Conservation (phyloP, 176 grass and related monocot genomes). For the Oryza nivara region DNA sequence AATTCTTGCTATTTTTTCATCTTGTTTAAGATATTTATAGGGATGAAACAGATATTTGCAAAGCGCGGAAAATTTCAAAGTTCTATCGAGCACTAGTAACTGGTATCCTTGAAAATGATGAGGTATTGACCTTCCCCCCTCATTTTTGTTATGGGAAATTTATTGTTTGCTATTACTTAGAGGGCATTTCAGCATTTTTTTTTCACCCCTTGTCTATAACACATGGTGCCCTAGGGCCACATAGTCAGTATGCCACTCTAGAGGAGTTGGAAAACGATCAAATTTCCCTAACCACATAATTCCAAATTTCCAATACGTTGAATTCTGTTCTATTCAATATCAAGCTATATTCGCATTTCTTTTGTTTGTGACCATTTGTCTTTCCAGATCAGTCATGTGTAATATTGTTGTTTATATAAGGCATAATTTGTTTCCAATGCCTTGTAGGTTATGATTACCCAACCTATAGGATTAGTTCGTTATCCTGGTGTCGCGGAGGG, state of each 20-base stretch:
- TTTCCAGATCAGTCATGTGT: not conserved
- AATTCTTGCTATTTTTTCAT: slow-evolving; percentile 8
- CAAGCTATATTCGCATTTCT: not conserved
- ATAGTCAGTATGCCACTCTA: not conserved
- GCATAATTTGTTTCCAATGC: slow-evolving; percentile 31
- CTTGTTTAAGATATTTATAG: slow-evolving; percentile 44
- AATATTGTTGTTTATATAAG: not conserved
- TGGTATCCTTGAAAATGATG: slow-evolving; percentile 72
- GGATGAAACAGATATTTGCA: slow-evolving; percentile 51
- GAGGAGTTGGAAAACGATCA: not conserved
- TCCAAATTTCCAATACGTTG: not conserved
- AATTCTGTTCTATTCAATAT: not conserved
- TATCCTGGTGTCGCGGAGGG: slow-evolving; percentile 85
- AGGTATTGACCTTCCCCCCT: slow-evolving; percentile 41
- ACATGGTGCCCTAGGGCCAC: not conserved
- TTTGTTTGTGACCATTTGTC: slow-evolving; percentile 13
- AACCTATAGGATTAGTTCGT: slow-evolving; percentile 80
- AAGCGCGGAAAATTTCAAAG: slow-evolving; percentile 80
- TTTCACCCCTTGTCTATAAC: not conserved
- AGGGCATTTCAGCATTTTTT: not conserved
- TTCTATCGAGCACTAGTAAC: slow-evolving; percentile 82
- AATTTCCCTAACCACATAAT: not conserved
- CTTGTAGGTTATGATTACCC: slow-evolving; percentile 71
- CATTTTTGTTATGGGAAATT: not conserved
- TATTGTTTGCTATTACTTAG: not conserved